phyloP scores from a whole-genome alignment of 2,329 filamentous ascomycete genomes.

The Pestalotiopsis sp. region DNA sequence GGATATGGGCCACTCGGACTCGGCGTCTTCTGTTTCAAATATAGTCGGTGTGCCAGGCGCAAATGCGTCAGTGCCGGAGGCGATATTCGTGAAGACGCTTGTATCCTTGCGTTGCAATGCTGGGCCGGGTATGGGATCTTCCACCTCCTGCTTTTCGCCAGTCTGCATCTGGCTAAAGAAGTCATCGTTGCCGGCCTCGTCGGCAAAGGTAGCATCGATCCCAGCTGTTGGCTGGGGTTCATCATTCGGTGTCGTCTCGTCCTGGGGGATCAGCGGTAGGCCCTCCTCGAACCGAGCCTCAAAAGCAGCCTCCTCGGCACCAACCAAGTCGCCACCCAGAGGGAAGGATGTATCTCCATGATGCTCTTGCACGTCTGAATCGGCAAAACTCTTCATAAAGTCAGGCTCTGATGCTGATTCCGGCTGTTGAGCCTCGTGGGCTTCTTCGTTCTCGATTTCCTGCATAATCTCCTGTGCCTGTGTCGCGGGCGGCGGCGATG shows the following conservation, averaged over 20 bases:
- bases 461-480: constrained; percentile 58
- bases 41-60: constrained; percentile 28
- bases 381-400: constrained; percentile 36
- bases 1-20: neutral
- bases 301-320: constrained; percentile 42
- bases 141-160: constrained; percentile 28
- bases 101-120: constrained; percentile 71
- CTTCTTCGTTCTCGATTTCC: constrained; percentile 53
- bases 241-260: constrained; percentile 26
- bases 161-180: constrained; percentile 62
- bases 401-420: constrained; percentile 37
- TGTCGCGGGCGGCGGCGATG: constrained; percentile 47
- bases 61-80: constrained; percentile 7
- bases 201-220: constrained; percentile 41
- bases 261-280: constrained; percentile 59
- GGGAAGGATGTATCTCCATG: constrained; percentile 29
- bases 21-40: constrained; percentile 17
- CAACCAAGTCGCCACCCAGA: constrained; percentile 46
- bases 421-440: constrained; percentile 32
- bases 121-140: constrained; percentile 29
- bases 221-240: constrained; percentile 21
- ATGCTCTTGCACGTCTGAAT: constrained; percentile 23
- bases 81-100: constrained; percentile 53
- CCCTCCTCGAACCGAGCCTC: constrained; percentile 72
- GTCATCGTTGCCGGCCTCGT: constrained; percentile 55